Conservation (phyloP, 805 yeast genomes). For the Candida manassasensis region DNA sequence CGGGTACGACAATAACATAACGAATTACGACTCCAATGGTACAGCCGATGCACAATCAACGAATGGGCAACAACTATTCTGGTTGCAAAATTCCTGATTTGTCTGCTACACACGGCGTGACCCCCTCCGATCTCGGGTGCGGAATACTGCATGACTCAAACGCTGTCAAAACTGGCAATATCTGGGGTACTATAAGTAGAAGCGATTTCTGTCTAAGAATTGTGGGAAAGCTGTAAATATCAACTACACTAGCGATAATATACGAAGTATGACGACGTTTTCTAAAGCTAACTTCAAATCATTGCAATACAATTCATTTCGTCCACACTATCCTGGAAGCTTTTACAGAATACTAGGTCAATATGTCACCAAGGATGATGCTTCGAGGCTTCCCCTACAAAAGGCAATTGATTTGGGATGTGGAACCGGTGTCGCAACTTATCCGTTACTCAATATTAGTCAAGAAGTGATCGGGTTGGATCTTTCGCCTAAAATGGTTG, state of each 20-base stretch:
- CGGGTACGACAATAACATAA: conserved; percentile 4
- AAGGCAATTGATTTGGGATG: conserved; percentile 43
- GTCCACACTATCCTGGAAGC: conserved; percentile 38
- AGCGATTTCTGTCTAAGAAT: too few species aligned
- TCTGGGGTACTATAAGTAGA: too few species aligned
- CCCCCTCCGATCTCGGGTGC: too few species aligned
- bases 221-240: too few species aligned
- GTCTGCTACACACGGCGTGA: too few species aligned
- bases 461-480: conserved; percentile 43
- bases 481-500: conserved; percentile 43
- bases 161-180: too few species aligned
- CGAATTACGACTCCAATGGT: not conserved
- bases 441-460: conserved; percentile 38
- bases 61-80: too few species aligned
- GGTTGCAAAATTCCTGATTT: too few species aligned
- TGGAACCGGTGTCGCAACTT: conserved; percentile 51
- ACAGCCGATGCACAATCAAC: not conserved
- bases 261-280: conserved; percentile 33
- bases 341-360: conserved; percentile 28
- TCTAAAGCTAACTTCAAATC: conserved; percentile 29
- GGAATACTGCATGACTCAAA: too few species aligned
- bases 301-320: conserved; percentile 32
- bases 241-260: too few species aligned
- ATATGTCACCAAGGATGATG: conserved; percentile 17
- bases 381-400: conserved; percentile 11